phyloP scores from a whole-genome alignment of 202 grass and related monocot species.

The Cymbopogon flexuosus region DNA sequence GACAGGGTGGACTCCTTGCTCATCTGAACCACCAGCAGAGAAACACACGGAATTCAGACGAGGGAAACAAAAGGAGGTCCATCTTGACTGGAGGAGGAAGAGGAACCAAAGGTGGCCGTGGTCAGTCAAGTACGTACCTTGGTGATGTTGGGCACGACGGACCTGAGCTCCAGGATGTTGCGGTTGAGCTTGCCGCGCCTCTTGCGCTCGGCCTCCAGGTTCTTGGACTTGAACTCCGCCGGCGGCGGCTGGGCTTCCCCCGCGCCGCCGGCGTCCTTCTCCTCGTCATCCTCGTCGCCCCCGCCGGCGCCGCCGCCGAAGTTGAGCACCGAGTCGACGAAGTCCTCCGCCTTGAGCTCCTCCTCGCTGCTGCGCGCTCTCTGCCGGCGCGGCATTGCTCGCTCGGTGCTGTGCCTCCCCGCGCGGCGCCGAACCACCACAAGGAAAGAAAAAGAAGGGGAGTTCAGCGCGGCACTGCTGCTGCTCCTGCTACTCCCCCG shows the following conservation, averaged over 20 bases:
- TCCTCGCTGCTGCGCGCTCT: slow-evolving; percentile 8
- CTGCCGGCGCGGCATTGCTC: slow-evolving; percentile 42
- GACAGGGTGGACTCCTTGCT: slow-evolving; percentile 73
- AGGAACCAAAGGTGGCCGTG: background rate
- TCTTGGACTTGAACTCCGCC: slow-evolving; percentile 60
- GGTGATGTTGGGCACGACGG: slow-evolving; percentile 77
- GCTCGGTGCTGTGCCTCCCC: background rate
- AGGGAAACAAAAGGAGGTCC: no score
- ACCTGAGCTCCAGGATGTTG: slow-evolving; percentile 68
- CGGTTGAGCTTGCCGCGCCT: slow-evolving; percentile 62
- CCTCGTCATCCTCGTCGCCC: background rate
- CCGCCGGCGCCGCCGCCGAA: background rate
- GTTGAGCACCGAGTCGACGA: slow-evolving; percentile 60
- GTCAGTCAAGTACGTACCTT: slow-evolving; percentile 33
- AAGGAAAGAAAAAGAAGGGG: background rate
- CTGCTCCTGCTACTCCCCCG: background rate
- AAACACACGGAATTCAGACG: background rate
- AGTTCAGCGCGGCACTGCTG: slow-evolving; percentile 10
- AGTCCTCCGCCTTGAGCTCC: slow-evolving; percentile 56
- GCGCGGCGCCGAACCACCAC: slow-evolving; percentile 22
- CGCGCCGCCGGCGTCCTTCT: background rate
- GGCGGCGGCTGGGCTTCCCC: background rate
- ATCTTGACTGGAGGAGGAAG: background rate
- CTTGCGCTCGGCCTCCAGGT: slow-evolving; percentile 56
- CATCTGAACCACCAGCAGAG: slow-evolving; percentile 42